phyloP scores from a whole-genome alignment of 2,329 filamentous ascomycete species.

The Colletotrichum karsti region DNA sequence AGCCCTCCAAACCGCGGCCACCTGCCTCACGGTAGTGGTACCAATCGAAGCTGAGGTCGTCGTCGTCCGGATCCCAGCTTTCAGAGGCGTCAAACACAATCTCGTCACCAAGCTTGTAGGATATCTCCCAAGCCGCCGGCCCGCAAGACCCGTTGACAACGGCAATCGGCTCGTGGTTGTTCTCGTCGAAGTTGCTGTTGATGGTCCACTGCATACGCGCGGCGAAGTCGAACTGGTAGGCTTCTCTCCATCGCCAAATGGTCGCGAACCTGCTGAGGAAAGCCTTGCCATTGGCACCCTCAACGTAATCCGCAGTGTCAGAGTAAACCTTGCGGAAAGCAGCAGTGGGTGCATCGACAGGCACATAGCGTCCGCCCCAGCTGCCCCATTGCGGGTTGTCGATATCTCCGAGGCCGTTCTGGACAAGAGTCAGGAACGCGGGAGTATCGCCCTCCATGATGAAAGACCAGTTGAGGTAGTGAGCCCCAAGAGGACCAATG shows the following conservation, averaged over 20 bases:
- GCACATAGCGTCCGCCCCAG: conserved; percentile 56
- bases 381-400: conserved; percentile 55
- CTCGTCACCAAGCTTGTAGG: conserved; percentile 41
- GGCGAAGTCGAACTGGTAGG: conserved; percentile 50
- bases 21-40: conserved; percentile 52
- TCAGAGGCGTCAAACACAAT: conserved; percentile 52
- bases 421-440: conserved; percentile 56
- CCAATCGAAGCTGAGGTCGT: conserved; percentile 55
- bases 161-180: conserved; percentile 55
- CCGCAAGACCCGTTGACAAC: conserved; percentile 50
- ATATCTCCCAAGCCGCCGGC: conserved; percentile 42
- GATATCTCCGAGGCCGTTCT: conserved; percentile 53
- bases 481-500: conserved; percentile 49
- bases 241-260: conserved; percentile 50
- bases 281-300: conserved; percentile 36
- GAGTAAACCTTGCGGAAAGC: conserved; percentile 30
- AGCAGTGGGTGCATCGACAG: conserved; percentile 17
- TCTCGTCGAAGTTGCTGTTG: conserved; percentile 34
- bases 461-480: conserved; percentile 55
- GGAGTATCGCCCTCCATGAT: conserved; percentile 63
- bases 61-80: conserved; percentile 55
- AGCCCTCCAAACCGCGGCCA: not conserved
- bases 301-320: conserved; percentile 37
- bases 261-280: conserved; percentile 40
- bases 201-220: conserved; percentile 48